These are phyloP conservation scores for Penicillium bialowiezense DNA, from an alignment of 495 filamentous ascomycete species.

Conservation along the genomic window DNA sequence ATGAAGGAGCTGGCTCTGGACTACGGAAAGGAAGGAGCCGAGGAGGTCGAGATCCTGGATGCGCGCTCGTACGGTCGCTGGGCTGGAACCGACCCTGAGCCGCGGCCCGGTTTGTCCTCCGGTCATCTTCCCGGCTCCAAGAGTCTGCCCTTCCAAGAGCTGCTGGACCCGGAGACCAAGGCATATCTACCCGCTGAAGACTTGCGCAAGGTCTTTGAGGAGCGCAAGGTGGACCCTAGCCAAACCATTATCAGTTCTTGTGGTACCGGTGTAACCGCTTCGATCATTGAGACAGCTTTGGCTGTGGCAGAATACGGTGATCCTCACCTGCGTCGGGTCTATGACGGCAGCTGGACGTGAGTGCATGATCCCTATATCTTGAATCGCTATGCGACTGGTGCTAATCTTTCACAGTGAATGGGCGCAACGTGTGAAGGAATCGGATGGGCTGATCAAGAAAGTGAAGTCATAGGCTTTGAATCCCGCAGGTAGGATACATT, in stretches of 20 bases:
- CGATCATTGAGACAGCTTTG: conserved; percentile 84
- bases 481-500: neutral
- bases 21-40: conserved; percentile 71
- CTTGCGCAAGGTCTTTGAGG: conserved; percentile 71
- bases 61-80: conserved; percentile 78
- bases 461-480: conserved; percentile 18
- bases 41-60: conserved; percentile 86
- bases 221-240: conserved; percentile 71
- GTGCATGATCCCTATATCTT: conserved; percentile 32
- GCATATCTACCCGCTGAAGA: conserved; percentile 69
- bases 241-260: conserved; percentile 87
- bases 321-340: conserved; percentile 67
- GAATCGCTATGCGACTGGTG: neutral
- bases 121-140: conserved; percentile 90
- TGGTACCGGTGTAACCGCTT: conserved; percentile 94
- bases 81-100: conserved; percentile 81
- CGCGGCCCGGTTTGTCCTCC: conserved; percentile 78
- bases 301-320: conserved; percentile 71
- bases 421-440: conserved; percentile 65
- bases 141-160: conserved; percentile 72
- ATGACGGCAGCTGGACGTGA: conserved; percentile 98
- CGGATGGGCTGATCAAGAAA: conserved; percentile 60
- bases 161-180: conserved; percentile 81
- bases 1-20: conserved; percentile 74
- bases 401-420: conserved; percentile 57